phyloP scores from a whole-genome alignment of 345 rosid genomes.

The Stellera chamaejasme region DNA sequence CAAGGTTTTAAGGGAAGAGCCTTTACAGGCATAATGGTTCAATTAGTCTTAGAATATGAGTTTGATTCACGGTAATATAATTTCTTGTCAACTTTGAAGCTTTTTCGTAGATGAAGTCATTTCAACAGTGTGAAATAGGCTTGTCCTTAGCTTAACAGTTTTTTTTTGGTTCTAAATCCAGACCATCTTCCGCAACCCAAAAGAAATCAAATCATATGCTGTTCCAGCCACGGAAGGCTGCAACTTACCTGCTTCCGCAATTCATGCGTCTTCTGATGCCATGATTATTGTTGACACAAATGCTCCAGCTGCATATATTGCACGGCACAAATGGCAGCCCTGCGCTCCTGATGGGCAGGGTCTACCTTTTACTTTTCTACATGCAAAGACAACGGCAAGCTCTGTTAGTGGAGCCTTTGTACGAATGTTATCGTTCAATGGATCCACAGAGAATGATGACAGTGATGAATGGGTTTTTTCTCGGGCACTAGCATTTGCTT shows the following conservation, averaged over 20 bases:
- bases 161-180: slow-evolving; percentile 23
- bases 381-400: slow-evolving; percentile 57
- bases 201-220: slow-evolving; percentile 64
- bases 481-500: slow-evolving; percentile 81
- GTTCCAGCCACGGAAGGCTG: slow-evolving; percentile 80
- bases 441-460: slow-evolving; percentile 41
- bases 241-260: slow-evolving; percentile 92
- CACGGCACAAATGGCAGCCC: slow-evolving; percentile 93
- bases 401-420: slow-evolving; percentile 66
- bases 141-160: no score
- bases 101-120: no score
- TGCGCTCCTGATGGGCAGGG: slow-evolving; percentile 95
- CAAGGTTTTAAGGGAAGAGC: no score
- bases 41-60: no score
- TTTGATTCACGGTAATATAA: no score
- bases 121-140: no score
- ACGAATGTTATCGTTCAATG: slow-evolving; percentile 74
- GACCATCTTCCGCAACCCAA: slow-evolving; percentile 94
- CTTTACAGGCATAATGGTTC: no score
- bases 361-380: slow-evolving; percentile 86
- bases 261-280: slow-evolving; percentile 79
- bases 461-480: slow-evolving; percentile 73
- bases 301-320: slow-evolving; percentile 91
- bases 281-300: slow-evolving; percentile 69
- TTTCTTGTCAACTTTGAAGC: no score